Evolutionary conservation across 352 stramenopile species (phyloP).

Genomic region (Pythium sukuiense): DNA sequence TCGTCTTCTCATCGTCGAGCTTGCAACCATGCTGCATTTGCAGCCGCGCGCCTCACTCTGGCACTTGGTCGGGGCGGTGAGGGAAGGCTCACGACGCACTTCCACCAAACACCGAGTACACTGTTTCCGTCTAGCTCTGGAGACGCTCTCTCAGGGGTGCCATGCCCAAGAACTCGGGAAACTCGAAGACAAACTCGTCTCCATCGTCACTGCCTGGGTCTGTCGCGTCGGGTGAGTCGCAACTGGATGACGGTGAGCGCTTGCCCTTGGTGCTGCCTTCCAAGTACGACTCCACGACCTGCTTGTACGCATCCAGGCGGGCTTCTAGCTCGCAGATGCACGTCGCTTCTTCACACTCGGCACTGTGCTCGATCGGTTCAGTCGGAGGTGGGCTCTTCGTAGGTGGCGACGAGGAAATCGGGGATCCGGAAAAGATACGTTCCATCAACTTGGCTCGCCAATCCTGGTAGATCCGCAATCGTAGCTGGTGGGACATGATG

Average conservation of each 20-base stretch:
- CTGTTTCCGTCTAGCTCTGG: constrained; percentile 17
- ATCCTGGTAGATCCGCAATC: constrained; percentile 81
- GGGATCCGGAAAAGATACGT: constrained; percentile 56
- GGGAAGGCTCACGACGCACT: constrained; percentile 7
- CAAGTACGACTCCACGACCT: constrained; percentile 62
- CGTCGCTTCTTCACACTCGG: constrained; percentile 13
- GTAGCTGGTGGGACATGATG: constrained; percentile 70
- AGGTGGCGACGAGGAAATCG: constrained; percentile 36
- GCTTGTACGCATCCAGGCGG: constrained; percentile 53
- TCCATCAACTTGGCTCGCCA: constrained; percentile 78
- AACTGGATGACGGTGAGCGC: constrained; percentile 16
- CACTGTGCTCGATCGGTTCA: constrained; percentile 14
- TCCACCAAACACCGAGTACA: constrained; percentile 9
- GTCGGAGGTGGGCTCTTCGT: constrained; percentile 6
- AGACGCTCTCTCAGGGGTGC: constrained; percentile 24
- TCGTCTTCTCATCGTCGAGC: constrained; percentile 32
- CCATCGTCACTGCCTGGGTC: constrained; percentile 43
- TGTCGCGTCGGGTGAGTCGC: constrained; percentile 12
- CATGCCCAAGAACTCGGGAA: constrained; percentile 52
- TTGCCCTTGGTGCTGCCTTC: constrained; percentile 52
- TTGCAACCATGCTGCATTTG: constrained; percentile 1
- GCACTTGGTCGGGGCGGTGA: constrained; percentile 5
- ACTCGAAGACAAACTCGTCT: constrained; percentile 43
- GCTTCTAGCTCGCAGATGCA: constrained; percentile 58
- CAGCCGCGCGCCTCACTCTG: constrained; percentile 4